Evolutionary conservation across 257 asterid genomes (phyloP), one percentile per base, ranked within the genome.

Genomic region (Anisodus tanguticus): DNA sequence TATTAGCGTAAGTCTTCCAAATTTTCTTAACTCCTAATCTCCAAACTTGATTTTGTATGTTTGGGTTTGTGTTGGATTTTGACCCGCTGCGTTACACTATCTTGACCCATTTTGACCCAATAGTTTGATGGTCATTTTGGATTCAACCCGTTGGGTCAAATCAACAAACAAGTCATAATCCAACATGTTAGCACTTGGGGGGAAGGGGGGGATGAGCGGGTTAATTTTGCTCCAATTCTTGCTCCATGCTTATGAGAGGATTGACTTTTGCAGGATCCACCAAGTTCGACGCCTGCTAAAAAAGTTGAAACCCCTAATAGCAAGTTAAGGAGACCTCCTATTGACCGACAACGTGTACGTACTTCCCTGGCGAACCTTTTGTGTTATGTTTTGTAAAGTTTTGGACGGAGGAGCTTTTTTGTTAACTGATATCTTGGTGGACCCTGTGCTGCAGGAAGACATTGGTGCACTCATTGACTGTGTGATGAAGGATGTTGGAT

Each of bases 401-500:
- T 60, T 74, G 19, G 62, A 0, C 0, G 39, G 68, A 41, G 60
- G 19, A 43, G 79, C 41, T 67, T 45, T 72, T 55, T 15, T 53
- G 74, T 83, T 82, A 84, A 80, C 81, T 70, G 83, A 63, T 77
- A 80, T 84, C 41, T 64, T 45, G 83, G 79, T 68, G 55, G 71
- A 79, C 72, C 54, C 86, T 84, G 57, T 84, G 57, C 79, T 85
- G 83, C 94, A 97, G 99, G 99, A 97, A 96, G 97, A 95, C 88
- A 95, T 97, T 85, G 99, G 93, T 90, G 88, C 95, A 47, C 97
- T 97, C 81, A 97, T 97, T 89, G 91, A 93, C 67, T 92, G 97
- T 86, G 95, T 91, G 60, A 87, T 84, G 91, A 94, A 94, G 91
- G 94, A 95, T 79, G 91, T 95, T 80, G 98, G 98, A 62, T 97